Conservation (phyloP, 208 protist species). For the Wallacemonas sp. region DNA sequence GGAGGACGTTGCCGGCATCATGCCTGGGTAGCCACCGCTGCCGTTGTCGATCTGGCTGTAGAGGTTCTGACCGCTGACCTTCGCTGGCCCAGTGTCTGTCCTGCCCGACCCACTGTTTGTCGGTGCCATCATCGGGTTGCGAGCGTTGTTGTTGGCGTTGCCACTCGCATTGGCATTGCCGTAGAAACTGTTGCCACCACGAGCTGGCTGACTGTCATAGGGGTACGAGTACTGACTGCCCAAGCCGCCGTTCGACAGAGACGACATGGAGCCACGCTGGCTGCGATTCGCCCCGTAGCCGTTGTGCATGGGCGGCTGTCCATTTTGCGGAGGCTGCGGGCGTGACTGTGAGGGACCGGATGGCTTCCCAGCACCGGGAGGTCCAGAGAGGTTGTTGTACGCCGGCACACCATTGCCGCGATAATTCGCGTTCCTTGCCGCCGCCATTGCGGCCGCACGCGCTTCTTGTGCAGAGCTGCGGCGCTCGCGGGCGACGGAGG, state of each 20-base stretch:
- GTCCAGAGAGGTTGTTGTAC: background rate
- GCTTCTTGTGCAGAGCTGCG: background rate
- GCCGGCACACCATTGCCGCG: no score
- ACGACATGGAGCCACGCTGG: background rate
- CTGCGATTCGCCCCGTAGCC: background rate
- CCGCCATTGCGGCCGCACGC: no score
- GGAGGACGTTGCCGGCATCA: background rate
- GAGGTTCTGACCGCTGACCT: background rate
- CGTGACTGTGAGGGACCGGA: no score
- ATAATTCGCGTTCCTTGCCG: no score
- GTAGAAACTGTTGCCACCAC: background rate
- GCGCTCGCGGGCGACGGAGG: constrained; percentile 1
- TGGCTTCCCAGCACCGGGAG: background rate
- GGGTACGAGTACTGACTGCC: background rate
- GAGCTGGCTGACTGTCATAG: background rate
- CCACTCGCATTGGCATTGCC: background rate
- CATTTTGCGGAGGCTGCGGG: no score
- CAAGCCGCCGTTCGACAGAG: background rate
- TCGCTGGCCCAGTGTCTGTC: no score
- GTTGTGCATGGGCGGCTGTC: no score
- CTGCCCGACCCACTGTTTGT: background rate
- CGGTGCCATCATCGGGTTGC: background rate
- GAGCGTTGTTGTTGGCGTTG: background rate
- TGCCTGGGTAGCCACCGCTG: constrained; percentile 1
- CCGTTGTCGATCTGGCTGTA: background rate